Conservation (phyloP, 1,284 basidiomycete species). For the Thecaphora thlaspeos region DNA sequence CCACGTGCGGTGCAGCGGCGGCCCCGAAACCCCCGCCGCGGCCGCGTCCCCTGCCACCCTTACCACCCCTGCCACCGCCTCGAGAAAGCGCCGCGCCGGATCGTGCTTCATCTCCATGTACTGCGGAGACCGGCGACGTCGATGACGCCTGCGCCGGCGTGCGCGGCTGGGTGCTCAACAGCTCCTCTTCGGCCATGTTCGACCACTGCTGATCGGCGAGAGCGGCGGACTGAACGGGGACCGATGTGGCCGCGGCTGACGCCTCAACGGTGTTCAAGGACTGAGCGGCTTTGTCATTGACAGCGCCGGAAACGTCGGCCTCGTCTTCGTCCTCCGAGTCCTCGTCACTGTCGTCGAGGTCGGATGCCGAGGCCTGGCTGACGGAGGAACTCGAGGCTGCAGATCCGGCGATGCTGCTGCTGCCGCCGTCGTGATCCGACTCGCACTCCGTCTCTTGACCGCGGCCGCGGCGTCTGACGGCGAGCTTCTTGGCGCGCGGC, state of each 20-base stretch:
- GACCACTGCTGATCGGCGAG: neutral
- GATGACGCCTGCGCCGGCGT: neutral
- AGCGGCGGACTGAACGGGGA: neutral
- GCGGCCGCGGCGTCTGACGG: neutral
- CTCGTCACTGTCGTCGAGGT: neutral
- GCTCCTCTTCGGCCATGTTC: neutral
- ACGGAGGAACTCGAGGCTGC: neutral
- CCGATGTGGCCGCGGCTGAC: neutral
- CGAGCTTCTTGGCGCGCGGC: neutral
- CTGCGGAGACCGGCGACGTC: neutral
- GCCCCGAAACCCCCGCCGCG: neutral
- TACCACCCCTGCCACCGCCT: neutral
- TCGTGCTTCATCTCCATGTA: neutral
- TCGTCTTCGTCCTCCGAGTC: conserved; percentile 1
- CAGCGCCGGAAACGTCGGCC: neutral
- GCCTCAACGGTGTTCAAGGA: no score
- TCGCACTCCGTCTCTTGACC: neutral
- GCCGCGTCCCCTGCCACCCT: neutral
- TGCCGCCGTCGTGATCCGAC: neutral
- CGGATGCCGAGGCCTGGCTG: neutral
- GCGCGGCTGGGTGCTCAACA: neutral
- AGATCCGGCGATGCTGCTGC: neutral
- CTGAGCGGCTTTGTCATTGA: neutral
- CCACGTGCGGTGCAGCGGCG: neutral
- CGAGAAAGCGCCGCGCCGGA: neutral